Percentiles rank a stretch among this genome's conserved stretches.
phyloP scores from a whole-genome alignment of 2,329 filamentous ascomycete species.

The Pestalotiopsis sp. region DNA sequence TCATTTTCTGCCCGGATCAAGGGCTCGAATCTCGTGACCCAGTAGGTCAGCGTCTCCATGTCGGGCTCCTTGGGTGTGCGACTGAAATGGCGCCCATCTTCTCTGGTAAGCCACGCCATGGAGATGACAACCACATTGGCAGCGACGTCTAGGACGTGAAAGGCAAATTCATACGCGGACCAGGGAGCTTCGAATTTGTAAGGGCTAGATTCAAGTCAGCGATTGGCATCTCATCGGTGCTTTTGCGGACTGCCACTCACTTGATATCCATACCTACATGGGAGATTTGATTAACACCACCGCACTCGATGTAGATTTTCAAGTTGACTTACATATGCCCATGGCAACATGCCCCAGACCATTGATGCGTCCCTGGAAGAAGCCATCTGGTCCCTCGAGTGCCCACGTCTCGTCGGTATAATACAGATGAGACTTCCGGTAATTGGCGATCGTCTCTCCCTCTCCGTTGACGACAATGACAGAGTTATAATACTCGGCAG shows the following conservation, averaged over 20 bases:
- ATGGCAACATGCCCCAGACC: slow-evolving; percentile 56
- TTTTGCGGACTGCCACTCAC: slow-evolving; percentile 38
- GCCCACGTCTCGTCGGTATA: slow-evolving; percentile 66
- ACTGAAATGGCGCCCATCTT: slow-evolving; percentile 48
- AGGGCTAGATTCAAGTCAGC: slow-evolving; percentile 34
- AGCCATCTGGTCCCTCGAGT: slow-evolving; percentile 54
- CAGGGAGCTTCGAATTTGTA: slow-evolving; percentile 55
- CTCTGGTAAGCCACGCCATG: slow-evolving; percentile 78
- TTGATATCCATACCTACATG: slow-evolving; percentile 60
- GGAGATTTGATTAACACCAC: slow-evolving; percentile 1
- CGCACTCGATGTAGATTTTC: neutral
- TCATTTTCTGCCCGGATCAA: slow-evolving; percentile 52
- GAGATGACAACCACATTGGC: slow-evolving; percentile 69
- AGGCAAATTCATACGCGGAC: slow-evolving; percentile 53
- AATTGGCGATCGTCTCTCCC: slow-evolving; percentile 62
- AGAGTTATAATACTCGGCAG: slow-evolving; percentile 44
- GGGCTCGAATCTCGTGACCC: slow-evolving; percentile 72
- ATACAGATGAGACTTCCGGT: slow-evolving; percentile 62
- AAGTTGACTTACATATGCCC: slow-evolving; percentile 56
- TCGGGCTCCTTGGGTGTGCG: slow-evolving; percentile 62
- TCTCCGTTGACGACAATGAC: slow-evolving; percentile 57
- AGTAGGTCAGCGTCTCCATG: slow-evolving; percentile 74
- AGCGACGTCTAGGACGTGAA: slow-evolving; percentile 56
- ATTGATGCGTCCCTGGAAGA: slow-evolving; percentile 46
- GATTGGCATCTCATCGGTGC: slow-evolving; percentile 20